phyloP scores from a whole-genome alignment of 805 yeast genomes.

The Candida silvicultrix region DNA sequence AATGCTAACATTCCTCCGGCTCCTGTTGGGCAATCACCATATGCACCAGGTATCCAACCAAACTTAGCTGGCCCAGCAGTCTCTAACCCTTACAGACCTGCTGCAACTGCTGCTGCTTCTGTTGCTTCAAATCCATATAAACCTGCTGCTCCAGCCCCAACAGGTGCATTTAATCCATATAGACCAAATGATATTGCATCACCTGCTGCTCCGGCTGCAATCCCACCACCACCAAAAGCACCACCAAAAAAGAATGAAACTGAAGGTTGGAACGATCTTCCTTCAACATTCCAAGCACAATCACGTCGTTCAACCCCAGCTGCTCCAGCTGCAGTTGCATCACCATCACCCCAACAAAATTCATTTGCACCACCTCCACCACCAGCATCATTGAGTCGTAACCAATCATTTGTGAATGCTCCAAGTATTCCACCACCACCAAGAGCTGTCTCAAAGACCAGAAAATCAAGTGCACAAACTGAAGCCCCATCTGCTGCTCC shows the following conservation, averaged over 20 bases:
- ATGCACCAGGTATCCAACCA: slow-evolving; percentile 1
- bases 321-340: slow-evolving; percentile 26
- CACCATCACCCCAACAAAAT: slow-evolving; percentile 20
- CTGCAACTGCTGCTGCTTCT: slow-evolving; percentile 12
- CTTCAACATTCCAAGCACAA: slow-evolving; percentile 39
- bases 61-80: not conserved
- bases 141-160: slow-evolving; percentile 14
- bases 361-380: slow-evolving; percentile 20
- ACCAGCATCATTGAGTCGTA: slow-evolving; percentile 12
- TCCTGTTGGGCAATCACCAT: slow-evolving; percentile 8
- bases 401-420: slow-evolving; percentile 18
- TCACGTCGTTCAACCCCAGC: slow-evolving; percentile 40
- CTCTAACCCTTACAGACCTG: slow-evolving; percentile 7
- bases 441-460: slow-evolving; percentile 23
- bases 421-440: slow-evolving; percentile 30
- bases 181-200: slow-evolving; percentile 16
- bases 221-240: slow-evolving; percentile 24
- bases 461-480: slow-evolving; percentile 8
- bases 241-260: slow-evolving; percentile 33
- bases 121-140: slow-evolving; percentile 19
- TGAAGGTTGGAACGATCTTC: slow-evolving; percentile 72
- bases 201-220: slow-evolving; percentile 19
- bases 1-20: slow-evolving; percentile 1
- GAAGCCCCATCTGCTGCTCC: slow-evolving; percentile 17
- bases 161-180: slow-evolving; percentile 14